Base-by-base conservation (phyloP, 78 protist species). In the Dictyostelium capitatum region DNA sequence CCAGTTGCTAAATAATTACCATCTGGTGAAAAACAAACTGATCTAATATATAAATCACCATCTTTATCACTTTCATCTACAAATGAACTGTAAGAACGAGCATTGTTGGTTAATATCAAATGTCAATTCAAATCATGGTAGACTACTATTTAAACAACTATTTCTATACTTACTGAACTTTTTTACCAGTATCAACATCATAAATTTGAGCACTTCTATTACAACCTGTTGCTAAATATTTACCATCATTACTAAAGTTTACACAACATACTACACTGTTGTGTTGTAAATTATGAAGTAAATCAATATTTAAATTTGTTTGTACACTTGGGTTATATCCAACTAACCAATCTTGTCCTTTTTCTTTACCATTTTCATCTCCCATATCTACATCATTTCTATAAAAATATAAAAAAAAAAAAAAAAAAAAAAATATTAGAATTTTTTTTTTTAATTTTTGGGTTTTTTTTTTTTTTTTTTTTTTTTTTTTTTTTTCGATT, bases 1-100 rank as follows among this genome's bases (percentile, higher is more conserved):
- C 82, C 89, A 6, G 89, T 90, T 46, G 90, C 89, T 20, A 90
- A 59, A 96, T 73, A 92, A 28, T 69, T 41, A 64, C 95, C 89
- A 89, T 97, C 98, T 43, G 98, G 98, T 82, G 96, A 91, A 91
- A 97, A 97, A 87, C 98, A 97, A 30, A 97, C 98, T 28, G 96
- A 77, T 32, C 98, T 81, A 65, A 97, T 78, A 80, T 97, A 97
- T 46, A 83, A 51, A 51, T 95, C 97, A 11, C 89, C 97, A 70
- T 85, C 94, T 57, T 59, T 89, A 19, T 80, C 95, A 28, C 72
- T 53, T 14, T 74, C 93, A 69, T 96, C 98, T 47, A 51, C 56
- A 70, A 85, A 85, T 11, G 77, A 28, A 30, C 92, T 80, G 53
- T 83, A 73, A n/a, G 17, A 56, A 15, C 6, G 65, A 23, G n/a